Percentiles rank a stretch among this genome's conserved stretches.
Conservation (phyloP, 2,329 filamentous ascomycete genomes). For the Cladobotryum mycophilum region DNA sequence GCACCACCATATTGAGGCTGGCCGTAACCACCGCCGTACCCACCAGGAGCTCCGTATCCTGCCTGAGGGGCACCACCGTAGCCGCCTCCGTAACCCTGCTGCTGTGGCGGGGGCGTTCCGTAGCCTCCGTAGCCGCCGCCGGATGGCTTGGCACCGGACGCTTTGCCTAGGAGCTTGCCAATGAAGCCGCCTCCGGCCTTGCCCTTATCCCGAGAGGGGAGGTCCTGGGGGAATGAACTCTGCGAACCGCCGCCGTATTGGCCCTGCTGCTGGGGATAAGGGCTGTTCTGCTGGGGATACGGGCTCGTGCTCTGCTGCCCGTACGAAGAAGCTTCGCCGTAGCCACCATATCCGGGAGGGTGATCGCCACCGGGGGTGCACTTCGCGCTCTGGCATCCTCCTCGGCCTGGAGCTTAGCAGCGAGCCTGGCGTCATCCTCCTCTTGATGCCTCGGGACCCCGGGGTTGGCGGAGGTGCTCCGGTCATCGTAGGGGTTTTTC, state of each 20-base stretch:
- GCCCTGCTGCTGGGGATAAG: slow-evolving; percentile 15
- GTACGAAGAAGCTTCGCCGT: slow-evolving; percentile 24
- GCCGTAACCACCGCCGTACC: slow-evolving; percentile 25
- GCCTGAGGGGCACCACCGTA: slow-evolving; percentile 14
- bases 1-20: slow-evolving; percentile 27
- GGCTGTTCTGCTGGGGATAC: slow-evolving; percentile 11
- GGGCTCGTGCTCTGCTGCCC: slow-evolving; percentile 16
- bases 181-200: slow-evolving; percentile 41
- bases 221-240: slow-evolving; percentile 30
- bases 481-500: slow-evolving; percentile 61
- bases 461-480: slow-evolving; percentile 26
- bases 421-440: slow-evolving; percentile 66
- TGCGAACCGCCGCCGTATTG: slow-evolving; percentile 18
- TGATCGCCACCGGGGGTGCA: slow-evolving; percentile 19
- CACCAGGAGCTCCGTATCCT: slow-evolving; percentile 19
- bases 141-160: slow-evolving; percentile 27
- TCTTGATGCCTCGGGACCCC: slow-evolving; percentile 21
- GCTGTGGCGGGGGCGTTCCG: slow-evolving; percentile 14
- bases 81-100: slow-evolving; percentile 20
- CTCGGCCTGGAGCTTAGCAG: slow-evolving; percentile 74
- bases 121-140: slow-evolving; percentile 22
- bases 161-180: slow-evolving; percentile 48
- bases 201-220: slow-evolving; percentile 35
- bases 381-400: slow-evolving; percentile 58
- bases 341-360: slow-evolving; percentile 23